These are phyloP conservation scores for Cercospora nicotianae DNA, from an alignment of 2,329 filamentous ascomycete genomes.

Conservation along the genomic window DNA sequence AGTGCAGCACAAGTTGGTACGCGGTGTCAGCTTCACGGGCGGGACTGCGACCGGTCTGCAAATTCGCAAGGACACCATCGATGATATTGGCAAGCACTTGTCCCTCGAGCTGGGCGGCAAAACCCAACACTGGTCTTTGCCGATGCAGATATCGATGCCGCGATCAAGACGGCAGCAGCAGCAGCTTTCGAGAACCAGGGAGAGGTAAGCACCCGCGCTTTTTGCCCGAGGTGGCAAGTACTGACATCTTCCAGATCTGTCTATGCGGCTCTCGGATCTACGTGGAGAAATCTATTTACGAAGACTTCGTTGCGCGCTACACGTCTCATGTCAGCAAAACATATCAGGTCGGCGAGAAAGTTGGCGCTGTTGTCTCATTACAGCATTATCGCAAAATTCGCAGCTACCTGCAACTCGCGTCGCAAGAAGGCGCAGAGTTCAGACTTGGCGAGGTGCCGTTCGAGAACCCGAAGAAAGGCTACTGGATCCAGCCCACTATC, in stretches of 20 bases:
- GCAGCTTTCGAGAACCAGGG: constrained; percentile 22
- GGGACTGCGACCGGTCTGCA: constrained; percentile 46
- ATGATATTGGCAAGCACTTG: constrained; percentile 46
- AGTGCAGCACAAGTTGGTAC: constrained; percentile 53
- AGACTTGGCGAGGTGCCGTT: constrained; percentile 6
- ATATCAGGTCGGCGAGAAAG: background rate
- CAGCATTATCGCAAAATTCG: constrained; percentile 17
- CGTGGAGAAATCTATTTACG: constrained; percentile 14
- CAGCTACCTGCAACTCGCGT: constrained; percentile 13
- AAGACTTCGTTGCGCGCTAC: constrained; percentile 11
- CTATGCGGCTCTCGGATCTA: constrained; percentile 19
- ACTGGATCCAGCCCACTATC: constrained; percentile 50
- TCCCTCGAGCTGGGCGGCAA: constrained; percentile 55
- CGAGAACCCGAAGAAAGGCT: constrained; percentile 33
- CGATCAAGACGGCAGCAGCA: constrained; percentile 14
- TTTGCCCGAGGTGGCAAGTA: background rate
- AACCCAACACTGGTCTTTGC: constrained; percentile 46
- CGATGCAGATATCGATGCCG: constrained; percentile 48
- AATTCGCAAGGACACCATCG: constrained; percentile 42
- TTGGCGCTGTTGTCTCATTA: constrained; percentile 17
- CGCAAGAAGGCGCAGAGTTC: constrained; percentile 16
- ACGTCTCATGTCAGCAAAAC: constrained; percentile 6
- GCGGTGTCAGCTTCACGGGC: constrained; percentile 50
- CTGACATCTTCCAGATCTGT: constrained; percentile 10
- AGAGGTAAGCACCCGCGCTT: background rate